Conservation (phyloP, 345 rosid genomes). For the Syzygium jambos region DNA sequence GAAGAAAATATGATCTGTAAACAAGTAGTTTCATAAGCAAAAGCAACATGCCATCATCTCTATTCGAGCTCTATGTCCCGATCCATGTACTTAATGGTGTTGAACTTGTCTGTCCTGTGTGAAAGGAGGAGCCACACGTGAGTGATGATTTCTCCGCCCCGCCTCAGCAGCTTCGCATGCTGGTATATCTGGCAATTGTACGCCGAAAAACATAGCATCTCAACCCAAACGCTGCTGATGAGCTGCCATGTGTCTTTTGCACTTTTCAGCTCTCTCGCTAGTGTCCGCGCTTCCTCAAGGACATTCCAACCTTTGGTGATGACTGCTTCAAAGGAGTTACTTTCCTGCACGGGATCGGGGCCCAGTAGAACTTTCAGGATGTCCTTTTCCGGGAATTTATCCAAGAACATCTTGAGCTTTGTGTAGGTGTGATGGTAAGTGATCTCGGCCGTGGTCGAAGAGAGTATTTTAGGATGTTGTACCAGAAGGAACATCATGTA, state of each 20-base stretch:
- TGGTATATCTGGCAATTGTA: not conserved
- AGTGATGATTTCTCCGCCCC: not conserved
- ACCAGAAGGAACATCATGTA: conserved; percentile 8
- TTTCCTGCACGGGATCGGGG: too few species aligned
- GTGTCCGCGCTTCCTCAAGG: not conserved
- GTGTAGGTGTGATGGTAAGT: not conserved
- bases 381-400: not conserved
- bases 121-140: not conserved
- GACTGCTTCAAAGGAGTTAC: accelerated
- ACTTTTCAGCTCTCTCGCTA: not conserved
- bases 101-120: not conserved
- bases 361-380: not conserved
- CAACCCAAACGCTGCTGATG: not conserved
- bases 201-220: not conserved
- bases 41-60: not conserved
- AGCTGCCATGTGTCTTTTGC: not conserved
- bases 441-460: not conserved
- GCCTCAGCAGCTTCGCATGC: not conserved
- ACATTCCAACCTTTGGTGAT: not conserved
- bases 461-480: not conserved
- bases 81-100: not conserved
- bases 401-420: not conserved
- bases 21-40: not conserved
- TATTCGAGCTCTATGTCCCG: not conserved
- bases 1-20: not conserved